Base-by-base conservation (phyloP, 1,284 basidiomycete species). In the Xerocomus cyaneibrunnescens region DNA sequence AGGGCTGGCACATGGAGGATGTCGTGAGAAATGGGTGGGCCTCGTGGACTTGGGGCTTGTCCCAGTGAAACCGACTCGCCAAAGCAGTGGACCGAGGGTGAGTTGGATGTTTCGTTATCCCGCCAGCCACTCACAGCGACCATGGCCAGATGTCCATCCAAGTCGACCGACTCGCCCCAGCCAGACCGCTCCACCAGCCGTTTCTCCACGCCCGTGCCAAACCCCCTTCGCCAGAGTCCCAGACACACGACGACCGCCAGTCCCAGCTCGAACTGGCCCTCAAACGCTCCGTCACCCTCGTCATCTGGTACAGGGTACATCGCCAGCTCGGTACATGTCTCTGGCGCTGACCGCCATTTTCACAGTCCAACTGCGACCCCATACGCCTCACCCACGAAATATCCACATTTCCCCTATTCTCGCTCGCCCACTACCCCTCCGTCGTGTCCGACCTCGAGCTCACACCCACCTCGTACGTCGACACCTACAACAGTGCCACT, bases 231-330 rank as follows among this genome's bases (percentile, higher is more conserved):
- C 52, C 56, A 17, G 64, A 52, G 19, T 22, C n/a, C 19, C 56
- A 43, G 28, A 23, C 46, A 5, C 39, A 54, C 48, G 54, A 68
- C 22, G 57, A 68, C 45, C 61, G 56, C 13, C 68, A 69, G n/a
- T 57, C 49, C 3, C 55, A 69, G 56, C 56, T 66, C 47, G 66
- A 69, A 38, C 66, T 60, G 13, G 59, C 65, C 13, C 59, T 66
- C 40, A 69, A 57, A 30, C 65, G 75, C 27, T 80, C 82, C 7
- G 74, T 84, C 8, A 85, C 81, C 1, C 74, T 86, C 51, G 77
- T 86, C 38, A 79, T 85, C 52, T 86, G 84, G 84, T 83, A 84
- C 69, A 79, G 82, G 71, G 81, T 81, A 55, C 60, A 70, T 17
- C 7, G 7, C 28, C 14, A 12, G 0, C 19, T 17, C 9, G 35